Conservation (phyloP, 139 green algal species). For the Auxenochlorella protothecoides region DNA sequence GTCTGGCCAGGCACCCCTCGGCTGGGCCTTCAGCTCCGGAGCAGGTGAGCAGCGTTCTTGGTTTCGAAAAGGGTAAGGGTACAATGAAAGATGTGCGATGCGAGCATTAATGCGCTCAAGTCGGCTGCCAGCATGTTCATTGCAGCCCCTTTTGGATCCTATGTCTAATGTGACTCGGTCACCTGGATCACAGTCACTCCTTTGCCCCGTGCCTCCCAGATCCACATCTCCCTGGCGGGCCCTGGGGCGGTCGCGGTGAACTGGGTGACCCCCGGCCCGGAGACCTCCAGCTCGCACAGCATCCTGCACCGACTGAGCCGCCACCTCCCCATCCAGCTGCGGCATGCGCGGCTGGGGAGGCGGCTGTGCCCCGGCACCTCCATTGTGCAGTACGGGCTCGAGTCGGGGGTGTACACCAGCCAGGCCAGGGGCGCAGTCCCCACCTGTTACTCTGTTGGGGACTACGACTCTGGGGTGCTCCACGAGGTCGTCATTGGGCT, state of each 20-base stretch:
- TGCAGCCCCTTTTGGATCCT: no score
- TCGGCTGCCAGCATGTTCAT: no score
- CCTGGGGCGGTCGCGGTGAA: slow-evolving; percentile 14
- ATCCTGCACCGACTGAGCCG: background rate
- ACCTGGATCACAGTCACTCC: no score
- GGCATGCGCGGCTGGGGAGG: background rate
- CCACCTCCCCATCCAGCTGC: background rate
- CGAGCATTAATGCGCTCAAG: no score
- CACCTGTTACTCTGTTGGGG: slow-evolving; percentile 8
- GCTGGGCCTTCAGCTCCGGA: slow-evolving; percentile 11
- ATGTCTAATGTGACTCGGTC: no score
- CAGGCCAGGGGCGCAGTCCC: background rate
- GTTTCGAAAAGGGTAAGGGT: no score
- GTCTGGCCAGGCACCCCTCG: background rate
- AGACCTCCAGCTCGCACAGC: background rate
- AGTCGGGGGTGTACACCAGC: slow-evolving; percentile 1
- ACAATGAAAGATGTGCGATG: no score
- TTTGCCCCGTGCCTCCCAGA: slow-evolving; percentile 1
- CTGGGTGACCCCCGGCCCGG: slow-evolving; percentile 26
- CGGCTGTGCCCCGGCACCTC: background rate
- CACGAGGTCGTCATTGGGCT: slow-evolving; percentile 31
- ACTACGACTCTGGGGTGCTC: slow-evolving; percentile 36
- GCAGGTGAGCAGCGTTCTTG: slow-evolving; percentile 1
- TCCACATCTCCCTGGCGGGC: slow-evolving; percentile 22
- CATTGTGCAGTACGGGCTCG: slow-evolving; percentile 9